Conservation (phyloP, 345 rosid genomes). For the Camelina laxa region DNA sequence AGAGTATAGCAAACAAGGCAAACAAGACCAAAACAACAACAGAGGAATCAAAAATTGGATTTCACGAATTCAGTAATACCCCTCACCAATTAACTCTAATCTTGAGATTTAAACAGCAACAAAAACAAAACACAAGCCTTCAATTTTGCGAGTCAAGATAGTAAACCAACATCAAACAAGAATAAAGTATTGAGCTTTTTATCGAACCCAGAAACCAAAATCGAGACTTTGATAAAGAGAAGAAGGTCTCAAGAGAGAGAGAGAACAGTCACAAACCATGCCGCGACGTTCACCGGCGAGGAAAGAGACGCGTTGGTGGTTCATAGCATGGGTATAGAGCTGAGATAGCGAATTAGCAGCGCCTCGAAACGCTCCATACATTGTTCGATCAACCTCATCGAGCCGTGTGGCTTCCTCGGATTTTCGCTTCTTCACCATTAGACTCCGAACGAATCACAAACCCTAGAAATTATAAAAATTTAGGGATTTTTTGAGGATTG, state of each 20-base stretch:
- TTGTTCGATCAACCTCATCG: conserved; percentile 93
- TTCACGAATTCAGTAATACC: background rate
- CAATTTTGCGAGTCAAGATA: background rate
- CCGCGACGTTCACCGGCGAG: conserved; percentile 85
- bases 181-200: conserved; percentile 1
- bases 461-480: conserved; percentile 15
- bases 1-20: background rate
- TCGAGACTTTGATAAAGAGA: background rate
- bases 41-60: background rate
- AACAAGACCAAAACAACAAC: conserved; percentile 7
- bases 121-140: background rate
- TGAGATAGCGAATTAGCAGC: conserved; percentile 96
- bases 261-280: conserved; percentile 44
- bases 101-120: background rate
- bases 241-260: background rate
- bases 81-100: background rate
- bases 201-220: conserved; percentile 10
- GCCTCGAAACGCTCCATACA: conserved; percentile 83
- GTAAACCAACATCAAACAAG: conserved; percentile 2
- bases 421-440: conserved; percentile 92
- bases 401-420: conserved; percentile 68
- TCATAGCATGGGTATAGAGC: conserved; percentile 86
- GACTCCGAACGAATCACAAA: conserved; percentile 7
- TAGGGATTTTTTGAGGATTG: conserved; percentile 23
- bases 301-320: conserved; percentile 74